Conservation (phyloP, 2,329 filamentous ascomycete genomes). For the Ophiostoma sp. region DNA sequence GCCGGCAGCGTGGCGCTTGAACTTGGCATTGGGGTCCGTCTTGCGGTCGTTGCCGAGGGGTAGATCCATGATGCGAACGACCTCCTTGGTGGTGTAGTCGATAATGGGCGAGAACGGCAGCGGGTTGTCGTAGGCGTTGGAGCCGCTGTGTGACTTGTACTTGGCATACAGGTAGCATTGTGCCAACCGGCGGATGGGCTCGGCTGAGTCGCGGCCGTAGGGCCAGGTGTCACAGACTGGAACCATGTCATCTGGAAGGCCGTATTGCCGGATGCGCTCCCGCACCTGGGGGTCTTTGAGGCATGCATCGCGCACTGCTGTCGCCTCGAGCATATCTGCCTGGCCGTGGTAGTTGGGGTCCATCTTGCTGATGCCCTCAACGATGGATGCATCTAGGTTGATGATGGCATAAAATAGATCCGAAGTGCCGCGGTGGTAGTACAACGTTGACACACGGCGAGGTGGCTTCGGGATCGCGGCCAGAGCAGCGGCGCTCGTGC, state of each 20-base stretch:
- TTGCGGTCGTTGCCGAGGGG: slow-evolving; percentile 36
- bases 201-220: slow-evolving; percentile 34
- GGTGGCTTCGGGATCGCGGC: slow-evolving; percentile 34
- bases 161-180: slow-evolving; percentile 23
- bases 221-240: slow-evolving; percentile 52
- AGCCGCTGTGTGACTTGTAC: slow-evolving; percentile 34
- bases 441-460: slow-evolving; percentile 36
- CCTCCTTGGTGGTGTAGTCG: slow-evolving; percentile 45
- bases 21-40: slow-evolving; percentile 36
- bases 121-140: slow-evolving; percentile 55
- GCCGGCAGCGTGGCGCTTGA: slow-evolving; percentile 44
- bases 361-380: slow-evolving; percentile 34
- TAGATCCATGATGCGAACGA: slow-evolving; percentile 39
- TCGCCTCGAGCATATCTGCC: slow-evolving; percentile 31
- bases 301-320: slow-evolving; percentile 36
- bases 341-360: slow-evolving; percentile 29
- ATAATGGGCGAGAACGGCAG: slow-evolving; percentile 50
- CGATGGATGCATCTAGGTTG: background rate
- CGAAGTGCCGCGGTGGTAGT: slow-evolving; percentile 24
- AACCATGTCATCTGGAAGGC: slow-evolving; percentile 41
- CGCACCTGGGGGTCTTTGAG: slow-evolving; percentile 30
- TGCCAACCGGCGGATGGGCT: slow-evolving; percentile 2
- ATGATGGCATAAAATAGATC: slow-evolving; percentile 26
- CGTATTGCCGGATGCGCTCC: slow-evolving; percentile 40
- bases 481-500: slow-evolving; percentile 34